Base-by-base conservation (phyloP, 192 early-diverging fungal species). In the Coemansia aciculifera region DNA sequence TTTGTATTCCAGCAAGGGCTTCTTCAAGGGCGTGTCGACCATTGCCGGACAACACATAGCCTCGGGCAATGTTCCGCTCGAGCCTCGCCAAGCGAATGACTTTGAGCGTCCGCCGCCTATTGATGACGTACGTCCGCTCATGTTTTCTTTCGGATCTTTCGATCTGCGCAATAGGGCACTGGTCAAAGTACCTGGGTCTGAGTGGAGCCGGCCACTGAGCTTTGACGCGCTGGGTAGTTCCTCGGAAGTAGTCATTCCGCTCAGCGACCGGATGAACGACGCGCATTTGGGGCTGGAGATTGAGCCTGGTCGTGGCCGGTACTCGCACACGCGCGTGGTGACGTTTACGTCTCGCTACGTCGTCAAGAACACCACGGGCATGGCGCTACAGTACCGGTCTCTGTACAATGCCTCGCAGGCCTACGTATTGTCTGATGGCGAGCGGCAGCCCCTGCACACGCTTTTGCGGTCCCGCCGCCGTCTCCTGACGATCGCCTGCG, bases 191-290 rank as follows among this genome's bases (percentile, higher is more conserved):
- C 75, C 69, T 12, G 86, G 89, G 19, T 91, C 92, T 0, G 91
- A 93, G 2, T 94, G 91, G 92, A 96, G 94, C 46, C 75, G 88
- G 66, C 93, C 92, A 2, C 73, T 96, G 48, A 98, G 95, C 80
- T 98, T 99, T 73, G 97, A 99, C 68, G 95, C 95, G 2, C 90
- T 97, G 56, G 95, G 96, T 10, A 94, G 90, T 64, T 85, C 90
- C 9, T 87, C 90, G 64, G 93, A 93, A 56, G 84, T 97, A 1
- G 74, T 85, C 13, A 84, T 99, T 27, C 89, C 89, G 23, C 84
- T 86, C 3, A 27, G 67, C 19, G 38, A 78, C 75, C 34, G 60
- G 66, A 3, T 68, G 3, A 34, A 88, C 13, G 91, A 92, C 46
- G 81, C 89, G 21, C 92, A 95, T 61, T 42, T 98, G 13, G 97